Percentiles rank a stretch among this genome's conserved stretches.
Conservation (phyloP, 768 basidiomycete genomes). For the Pulveroboletus ravenelii region DNA sequence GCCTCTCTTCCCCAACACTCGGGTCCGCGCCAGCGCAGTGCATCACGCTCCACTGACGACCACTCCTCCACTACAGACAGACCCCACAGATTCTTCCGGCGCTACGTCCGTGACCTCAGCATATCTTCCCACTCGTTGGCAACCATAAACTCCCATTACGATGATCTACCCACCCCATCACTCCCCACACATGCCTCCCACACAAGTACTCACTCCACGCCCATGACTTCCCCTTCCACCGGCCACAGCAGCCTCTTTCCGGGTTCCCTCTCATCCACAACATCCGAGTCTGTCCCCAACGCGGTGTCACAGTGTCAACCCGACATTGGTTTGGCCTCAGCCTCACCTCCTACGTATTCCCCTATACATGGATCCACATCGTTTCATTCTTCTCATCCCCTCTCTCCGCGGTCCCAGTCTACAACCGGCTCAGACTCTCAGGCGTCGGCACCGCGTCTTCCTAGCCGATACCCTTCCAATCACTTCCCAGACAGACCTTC, state of each 20-base stretch:
- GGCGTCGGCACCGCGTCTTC: not conserved
- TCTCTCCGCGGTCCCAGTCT: slow-evolving; percentile 14
- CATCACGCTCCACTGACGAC: slow-evolving; percentile 20
- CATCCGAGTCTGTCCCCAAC: slow-evolving; percentile 21
- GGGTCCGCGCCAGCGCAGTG: slow-evolving; percentile 9
- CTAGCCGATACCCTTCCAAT: not conserved
- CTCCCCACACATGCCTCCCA: not conserved
- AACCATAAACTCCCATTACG: slow-evolving; percentile 5
- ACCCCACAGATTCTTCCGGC: slow-evolving; percentile 11
- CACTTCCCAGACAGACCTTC: slow-evolving; percentile 14
- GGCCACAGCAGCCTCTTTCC: slow-evolving; percentile 17
- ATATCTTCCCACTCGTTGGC: slow-evolving; percentile 19
- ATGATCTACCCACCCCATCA: slow-evolving; percentile 9
- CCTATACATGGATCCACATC: slow-evolving; percentile 10
- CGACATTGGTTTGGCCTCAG: slow-evolving; percentile 13
- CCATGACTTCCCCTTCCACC: slow-evolving; percentile 24
- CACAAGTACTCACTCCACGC: slow-evolving; percentile 23
- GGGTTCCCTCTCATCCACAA: slow-evolving; percentile 19
- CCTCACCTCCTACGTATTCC: slow-evolving; percentile 8
- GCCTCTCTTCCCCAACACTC: not conserved
- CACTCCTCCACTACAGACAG: slow-evolving; percentile 2
- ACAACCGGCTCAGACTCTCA: slow-evolving; percentile 19
- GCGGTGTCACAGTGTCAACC: slow-evolving; percentile 11
- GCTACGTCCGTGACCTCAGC: slow-evolving; percentile 11
- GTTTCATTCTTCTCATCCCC: slow-evolving; percentile 13